These are phyloP conservation scores for Geranomyces michiganensis DNA, from an alignment of 192 early-diverging fungal genomes.

Conservation along the genomic window DNA sequence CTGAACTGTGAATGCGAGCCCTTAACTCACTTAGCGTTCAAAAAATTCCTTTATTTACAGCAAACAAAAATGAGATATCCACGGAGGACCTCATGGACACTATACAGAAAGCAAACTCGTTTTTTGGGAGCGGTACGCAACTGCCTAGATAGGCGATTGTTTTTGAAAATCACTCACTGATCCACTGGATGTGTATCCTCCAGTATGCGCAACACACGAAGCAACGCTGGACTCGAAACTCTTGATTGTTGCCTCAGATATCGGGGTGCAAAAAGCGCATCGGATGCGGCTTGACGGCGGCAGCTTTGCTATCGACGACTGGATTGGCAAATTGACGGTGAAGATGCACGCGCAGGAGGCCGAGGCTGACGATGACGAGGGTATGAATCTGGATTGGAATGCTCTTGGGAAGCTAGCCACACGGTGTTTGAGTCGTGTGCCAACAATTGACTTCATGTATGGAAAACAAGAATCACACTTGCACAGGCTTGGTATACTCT, in stretches of 20 bases:
- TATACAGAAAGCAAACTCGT: slow-evolving; percentile 16
- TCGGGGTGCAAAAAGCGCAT: slow-evolving; percentile 75
- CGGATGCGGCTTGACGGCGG: slow-evolving; percentile 75
- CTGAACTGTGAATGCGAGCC: no score
- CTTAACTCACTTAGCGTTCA: no score
- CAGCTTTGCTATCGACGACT: slow-evolving; percentile 78
- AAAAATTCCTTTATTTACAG: not conserved
- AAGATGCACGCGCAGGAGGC: slow-evolving; percentile 49
- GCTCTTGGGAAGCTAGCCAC: slow-evolving; percentile 57
- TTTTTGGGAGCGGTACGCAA: slow-evolving; percentile 31
- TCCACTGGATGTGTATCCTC: no score
- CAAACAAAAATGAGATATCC: not conserved
- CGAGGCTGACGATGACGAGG: slow-evolving; percentile 24
- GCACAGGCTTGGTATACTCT: no score
- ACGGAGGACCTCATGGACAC: slow-evolving; percentile 13
- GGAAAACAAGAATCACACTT: no score
- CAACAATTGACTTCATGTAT: slow-evolving; percentile 79
- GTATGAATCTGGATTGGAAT: slow-evolving; percentile 60
- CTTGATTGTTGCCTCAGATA: slow-evolving; percentile 72
- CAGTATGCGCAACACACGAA: slow-evolving; percentile 82
- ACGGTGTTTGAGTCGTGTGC: slow-evolving; percentile 57
- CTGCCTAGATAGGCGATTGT: no score
- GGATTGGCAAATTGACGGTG: slow-evolving; percentile 63
- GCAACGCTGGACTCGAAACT: slow-evolving; percentile 86
- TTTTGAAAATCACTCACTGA: no score